A percentile compares a stretch with the other conserved stretches of the same genome.
These are phyloP conservation scores for Suillus alpinus DNA, from an alignment of 768 basidiomycete genomes.

Conservation along the genomic window DNA sequence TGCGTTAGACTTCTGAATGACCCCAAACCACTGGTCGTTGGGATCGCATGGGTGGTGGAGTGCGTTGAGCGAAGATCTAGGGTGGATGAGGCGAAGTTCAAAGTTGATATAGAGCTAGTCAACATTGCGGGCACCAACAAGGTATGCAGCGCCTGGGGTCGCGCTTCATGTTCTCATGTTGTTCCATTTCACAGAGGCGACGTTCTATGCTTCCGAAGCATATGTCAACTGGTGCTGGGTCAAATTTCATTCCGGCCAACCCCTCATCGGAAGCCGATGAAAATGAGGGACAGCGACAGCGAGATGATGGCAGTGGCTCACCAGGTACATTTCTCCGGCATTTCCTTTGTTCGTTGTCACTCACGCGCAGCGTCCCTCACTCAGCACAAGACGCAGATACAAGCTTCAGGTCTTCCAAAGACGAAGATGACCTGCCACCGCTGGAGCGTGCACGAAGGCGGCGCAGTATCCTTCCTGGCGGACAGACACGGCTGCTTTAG, in stretches of 20 bases:
- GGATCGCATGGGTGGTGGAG: constrained; percentile 87
- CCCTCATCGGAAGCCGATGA: constrained; percentile 16
- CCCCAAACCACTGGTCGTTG: constrained; percentile 71
- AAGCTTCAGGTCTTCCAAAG: constrained; percentile 28
- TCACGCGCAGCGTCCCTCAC: constrained; percentile 12
- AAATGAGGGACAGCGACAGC: constrained; percentile 30
- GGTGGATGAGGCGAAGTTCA: constrained; percentile 64
- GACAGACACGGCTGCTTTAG: constrained; percentile 25
- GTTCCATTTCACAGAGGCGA: constrained; percentile 51
- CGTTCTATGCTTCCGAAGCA: constrained; percentile 71
- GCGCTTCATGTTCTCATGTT: background rate
- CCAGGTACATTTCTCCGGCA: constrained; percentile 17
- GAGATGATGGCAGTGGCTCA: constrained; percentile 19
- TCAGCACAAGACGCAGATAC: constrained; percentile 24
- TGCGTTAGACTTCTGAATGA: constrained; percentile 55
- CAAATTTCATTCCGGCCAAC: background rate
- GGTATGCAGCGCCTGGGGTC: constrained; percentile 35
- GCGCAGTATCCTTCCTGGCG: constrained; percentile 33
- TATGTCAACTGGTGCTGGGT: constrained; percentile 34
- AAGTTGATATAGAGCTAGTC: constrained; percentile 57
- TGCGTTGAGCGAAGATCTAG: constrained; percentile 67
- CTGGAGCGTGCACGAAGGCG: constrained; percentile 66
- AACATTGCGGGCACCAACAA: constrained; percentile 63
- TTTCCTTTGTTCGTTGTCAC: background rate
- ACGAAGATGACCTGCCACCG: constrained; percentile 61